Percentiles rank a stretch among this genome's conserved stretches.
Evolutionary conservation across 2,329 filamentous ascomycete genomes (phyloP).

Genomic region (Domatiomyces catenatus): DNA sequence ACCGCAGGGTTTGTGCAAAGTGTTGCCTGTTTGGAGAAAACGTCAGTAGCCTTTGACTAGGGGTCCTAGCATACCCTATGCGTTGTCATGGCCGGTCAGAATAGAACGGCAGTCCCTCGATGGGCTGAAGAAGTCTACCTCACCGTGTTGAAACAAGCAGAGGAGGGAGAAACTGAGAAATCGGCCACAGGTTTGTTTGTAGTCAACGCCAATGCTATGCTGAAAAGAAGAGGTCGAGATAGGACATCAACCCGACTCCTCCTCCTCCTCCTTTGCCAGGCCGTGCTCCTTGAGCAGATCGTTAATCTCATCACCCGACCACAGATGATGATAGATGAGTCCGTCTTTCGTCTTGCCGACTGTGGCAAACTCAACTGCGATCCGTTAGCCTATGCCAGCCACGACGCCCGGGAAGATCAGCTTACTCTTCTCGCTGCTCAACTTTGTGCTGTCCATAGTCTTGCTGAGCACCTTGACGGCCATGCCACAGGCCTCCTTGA

Average conservation of each 20-base stretch:
- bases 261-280: conserved; percentile 68
- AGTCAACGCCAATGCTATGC: neutral
- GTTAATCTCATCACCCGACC: conserved; percentile 93
- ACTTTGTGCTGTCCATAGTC: conserved; percentile 98
- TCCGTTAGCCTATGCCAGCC: conserved; percentile 18
- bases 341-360: conserved; percentile 90
- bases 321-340: conserved; percentile 95
- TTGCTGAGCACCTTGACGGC: conserved; percentile 98
- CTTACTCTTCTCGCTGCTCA: conserved; percentile 98
- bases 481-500: conserved; percentile 93
- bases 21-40: too few species aligned
- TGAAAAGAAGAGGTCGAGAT: neutral
- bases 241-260: conserved; percentile 37
- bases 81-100: neutral
- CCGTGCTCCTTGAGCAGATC: conserved; percentile 88
- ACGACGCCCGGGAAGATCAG: conserved; percentile 11
- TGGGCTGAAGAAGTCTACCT: neutral
- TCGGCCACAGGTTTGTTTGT: neutral
- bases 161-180: neutral
- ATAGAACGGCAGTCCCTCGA: neutral
- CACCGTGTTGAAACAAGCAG: neutral
- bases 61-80: too few species aligned
- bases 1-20: neutral
- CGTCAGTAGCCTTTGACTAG: too few species aligned
- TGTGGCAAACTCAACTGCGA: conserved; percentile 85